Evolutionary conservation across 1,139 yeast species (phyloP), one percentile per base, ranked within the genome.

Genomic region (Taphrina flavorubra): DNA sequence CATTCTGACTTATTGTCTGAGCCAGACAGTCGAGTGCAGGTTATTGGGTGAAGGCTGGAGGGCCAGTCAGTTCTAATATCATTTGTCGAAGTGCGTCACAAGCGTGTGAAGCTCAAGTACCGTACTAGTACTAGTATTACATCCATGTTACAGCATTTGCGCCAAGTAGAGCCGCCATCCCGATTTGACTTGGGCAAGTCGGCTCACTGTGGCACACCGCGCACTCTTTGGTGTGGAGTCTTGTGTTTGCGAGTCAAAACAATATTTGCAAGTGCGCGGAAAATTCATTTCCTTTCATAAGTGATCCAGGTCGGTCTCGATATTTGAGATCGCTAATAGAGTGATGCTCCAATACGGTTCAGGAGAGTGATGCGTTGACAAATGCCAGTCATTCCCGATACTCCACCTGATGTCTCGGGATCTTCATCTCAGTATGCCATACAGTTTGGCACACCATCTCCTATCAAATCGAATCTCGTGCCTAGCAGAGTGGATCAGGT

Each of bases 371-470:
- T 49, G 53, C 36, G 14, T 18, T 49, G 53, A 49, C 11, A 10
- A 34, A 53, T 53, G 57, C 42, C 46, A 34, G 16, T 25, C 16
- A 16, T 56, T 13, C 49, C 60, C 6, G 60, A 56, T 36, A 40
- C 60, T 25, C 60, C 60, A 7, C 60, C 60, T 1, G 36, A 8
- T 1, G 16, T 8, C 16, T 10, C 37, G 11, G 60, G 60, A 20
- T 18, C 60, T 18, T 18, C 60, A 16, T 31, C 39, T 13, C 36
- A 37, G 13, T 37, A 14, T 39, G 60, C 49, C 6, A 40, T 63
- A 18, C 39, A 42, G 47, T 63, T 63, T 46, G 67, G 67, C 13
- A 14, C 51, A 42, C 67, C 67, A 5, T 63, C 67, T n/a, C 61
- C 67, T 36, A 56, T 63, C 46, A 55, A 42, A 37, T 25, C 61